These are phyloP conservation scores for Colletotrichum filicis DNA, from an alignment of 2,329 filamentous ascomycete species.

Conservation along the genomic window DNA sequence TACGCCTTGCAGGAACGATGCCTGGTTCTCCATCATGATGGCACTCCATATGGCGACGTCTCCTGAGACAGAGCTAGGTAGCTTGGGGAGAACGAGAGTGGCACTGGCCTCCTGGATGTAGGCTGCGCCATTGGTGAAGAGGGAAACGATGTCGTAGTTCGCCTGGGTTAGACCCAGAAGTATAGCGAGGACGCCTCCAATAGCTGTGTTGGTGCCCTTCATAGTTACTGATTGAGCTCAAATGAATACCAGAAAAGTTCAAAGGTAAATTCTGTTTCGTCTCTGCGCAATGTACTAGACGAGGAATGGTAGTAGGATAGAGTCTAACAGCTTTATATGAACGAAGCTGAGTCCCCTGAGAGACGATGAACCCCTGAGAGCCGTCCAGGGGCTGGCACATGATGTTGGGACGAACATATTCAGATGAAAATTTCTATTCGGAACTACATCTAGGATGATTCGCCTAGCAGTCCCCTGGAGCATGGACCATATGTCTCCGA, in stretches of 20 bases:
- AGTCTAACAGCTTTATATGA: background rate
- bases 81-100: slow-evolving; percentile 8
- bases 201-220: background rate
- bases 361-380: background rate
- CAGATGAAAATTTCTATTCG: background rate
- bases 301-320: background rate
- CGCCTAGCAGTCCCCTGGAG: background rate
- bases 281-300: background rate
- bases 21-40: slow-evolving; percentile 22
- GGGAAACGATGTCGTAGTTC: slow-evolving; percentile 3
- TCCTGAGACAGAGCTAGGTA: slow-evolving; percentile 4
- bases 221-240: background rate
- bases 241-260: background rate
- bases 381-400: background rate
- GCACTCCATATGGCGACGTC: slow-evolving; percentile 21
- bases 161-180: slow-evolving; percentile 45
- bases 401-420: background rate
- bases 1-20: slow-evolving; percentile 18
- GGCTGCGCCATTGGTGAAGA: slow-evolving; percentile 5
- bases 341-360: background rate
- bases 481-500: background rate
- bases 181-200: slow-evolving; percentile 38
- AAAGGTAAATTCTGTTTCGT: background rate
- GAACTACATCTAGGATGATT: background rate
- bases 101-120: slow-evolving; percentile 18